These are phyloP conservation scores for rapeseed (Brassica napus) DNA, from an alignment of 345 rosid genomes.

Conservation along the genomic window DNA sequence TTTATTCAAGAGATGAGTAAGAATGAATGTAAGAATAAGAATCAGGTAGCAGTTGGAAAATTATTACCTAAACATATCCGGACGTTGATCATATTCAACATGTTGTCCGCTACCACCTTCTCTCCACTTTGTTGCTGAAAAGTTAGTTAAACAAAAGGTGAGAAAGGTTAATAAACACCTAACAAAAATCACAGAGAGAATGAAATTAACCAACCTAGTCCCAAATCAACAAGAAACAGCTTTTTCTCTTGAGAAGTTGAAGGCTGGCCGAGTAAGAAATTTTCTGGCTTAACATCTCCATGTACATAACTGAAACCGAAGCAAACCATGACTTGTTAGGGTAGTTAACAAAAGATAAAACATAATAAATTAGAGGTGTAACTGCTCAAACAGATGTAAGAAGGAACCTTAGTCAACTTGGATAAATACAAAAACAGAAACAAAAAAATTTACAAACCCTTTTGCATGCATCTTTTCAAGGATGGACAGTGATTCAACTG, in stretches of 20 bases:
- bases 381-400: slow-evolving; percentile 14
- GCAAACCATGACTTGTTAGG: slow-evolving; percentile 11
- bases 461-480: slow-evolving; percentile 86
- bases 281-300: slow-evolving; percentile 97
- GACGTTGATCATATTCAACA: slow-evolving; percentile 97
- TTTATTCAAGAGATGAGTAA: not conserved
- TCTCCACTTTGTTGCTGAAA: slow-evolving; percentile 92
- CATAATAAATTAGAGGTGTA: slow-evolving; percentile 3
- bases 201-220: slow-evolving; percentile 57
- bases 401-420: slow-evolving; percentile 2
- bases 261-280: slow-evolving; percentile 93
- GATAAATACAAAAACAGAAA: not conserved
- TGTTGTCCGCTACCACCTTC: slow-evolving; percentile 70
- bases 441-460: slow-evolving; percentile 57
- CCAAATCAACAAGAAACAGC: slow-evolving; percentile 88
- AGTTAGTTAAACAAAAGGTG: not conserved
- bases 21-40: not conserved
- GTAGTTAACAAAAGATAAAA: slow-evolving; percentile 19
- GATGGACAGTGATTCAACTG: slow-evolving; percentile 87
- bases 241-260: slow-evolving; percentile 84
- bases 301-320: slow-evolving; percentile 75
- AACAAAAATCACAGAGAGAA: slow-evolving; percentile 24
- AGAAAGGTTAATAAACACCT: slow-evolving; percentile 12
- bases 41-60: slow-evolving; percentile 9
- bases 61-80: slow-evolving; percentile 90